Evolutionary conservation across 129 eudicot species (phyloP), one percentile per base, ranked within the genome.

Genomic region (Helichrysum umbraculigerum): DNA sequence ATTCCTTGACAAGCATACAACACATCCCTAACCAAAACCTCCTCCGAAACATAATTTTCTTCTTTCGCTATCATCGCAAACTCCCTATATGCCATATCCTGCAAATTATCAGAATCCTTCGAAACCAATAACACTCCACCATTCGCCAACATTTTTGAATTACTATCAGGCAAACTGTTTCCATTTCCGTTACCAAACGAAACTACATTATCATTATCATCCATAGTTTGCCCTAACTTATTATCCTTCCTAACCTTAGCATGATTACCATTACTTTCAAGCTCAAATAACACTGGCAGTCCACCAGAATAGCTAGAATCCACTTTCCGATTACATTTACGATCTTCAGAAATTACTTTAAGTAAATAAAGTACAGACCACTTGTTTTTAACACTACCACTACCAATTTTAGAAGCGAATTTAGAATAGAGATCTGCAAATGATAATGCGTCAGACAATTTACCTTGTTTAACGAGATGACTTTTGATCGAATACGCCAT

Each of bases 1-100:
- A 95, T 91, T 78, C 97, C 99, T 77, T 91, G 97, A 70, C 97
- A 95, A 30, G 92, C 91, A 83, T 91, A 95, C 86, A 95, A 78
- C 83, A 95, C 92, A 82, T 95, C 99, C 72, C 96, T 87, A 65
- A 95, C 99, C 66, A 95, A 75, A 75, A 85, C 96, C 87, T 83
- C 99, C 81, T 95, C 99, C 0, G 95, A 58, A 59, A 95, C 97
- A 70, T 78, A 92, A 86, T 79, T 87, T 75, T 95, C 96, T 37
- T 95, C 96, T 86, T 74, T 88, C 17, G 89, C 70, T 83, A 95
- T 79, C 34, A 70, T 77, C 7, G 75, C 79, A 82, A 81, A 95
- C 84, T 91, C 97, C 83, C 87, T 87, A 66, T 84, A 91, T 2
- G 95, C 96, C 89, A 89, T 51, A 59, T 95, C 97, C 0, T 89